These are phyloP conservation scores for Fistulifera solaris DNA, from an alignment of 108 stramenopile genomes.

Conservation along the genomic window DNA sequence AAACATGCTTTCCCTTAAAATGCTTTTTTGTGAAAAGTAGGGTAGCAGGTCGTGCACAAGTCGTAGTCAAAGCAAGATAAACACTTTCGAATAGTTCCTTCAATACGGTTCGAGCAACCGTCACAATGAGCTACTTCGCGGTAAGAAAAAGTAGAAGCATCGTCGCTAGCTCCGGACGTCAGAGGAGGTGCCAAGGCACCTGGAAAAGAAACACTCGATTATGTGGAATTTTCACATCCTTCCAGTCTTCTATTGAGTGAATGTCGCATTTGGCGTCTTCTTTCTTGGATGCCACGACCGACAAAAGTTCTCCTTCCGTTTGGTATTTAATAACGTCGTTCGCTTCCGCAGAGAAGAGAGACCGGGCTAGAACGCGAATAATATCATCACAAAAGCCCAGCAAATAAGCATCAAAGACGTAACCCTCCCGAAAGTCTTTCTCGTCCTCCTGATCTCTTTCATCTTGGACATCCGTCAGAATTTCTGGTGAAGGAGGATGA, in stretches of 20 bases:
- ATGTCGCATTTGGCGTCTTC: slow-evolving; percentile 9
- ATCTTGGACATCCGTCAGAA: slow-evolving; percentile 1
- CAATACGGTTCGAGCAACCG: slow-evolving; percentile 45
- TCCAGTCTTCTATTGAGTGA: slow-evolving; percentile 19
- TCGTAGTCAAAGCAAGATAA: slow-evolving; percentile 78
- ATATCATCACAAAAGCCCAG: slow-evolving; percentile 84
- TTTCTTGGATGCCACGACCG: slow-evolving; percentile 17
- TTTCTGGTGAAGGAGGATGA: slow-evolving; percentile 15
- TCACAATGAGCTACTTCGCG: slow-evolving; percentile 68
- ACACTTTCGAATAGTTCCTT: slow-evolving; percentile 50
- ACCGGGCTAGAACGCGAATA: slow-evolving; percentile 39
- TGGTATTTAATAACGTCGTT: background rate
- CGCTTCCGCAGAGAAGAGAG: slow-evolving; percentile 12
- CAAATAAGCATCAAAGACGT: slow-evolving; percentile 68
- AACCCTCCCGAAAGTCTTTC: slow-evolving; percentile 33
- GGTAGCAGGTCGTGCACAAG: slow-evolving; percentile 65
- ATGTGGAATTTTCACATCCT: slow-evolving; percentile 25
- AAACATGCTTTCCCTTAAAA: slow-evolving; percentile 10
- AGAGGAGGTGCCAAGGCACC: slow-evolving; percentile 32
- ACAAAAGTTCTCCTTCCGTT: slow-evolving; percentile 15
- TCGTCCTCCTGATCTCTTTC: slow-evolving; percentile 11
- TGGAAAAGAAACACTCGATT: slow-evolving; percentile 67
- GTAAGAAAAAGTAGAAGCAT: slow-evolving; percentile 22
- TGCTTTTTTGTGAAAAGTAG: slow-evolving; percentile 28
- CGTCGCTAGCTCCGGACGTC: background rate